A percentile compares a stretch with the other conserved stretches of the same genome.
phyloP scores from a whole-genome alignment of 305 asterid species.

The Plantago rigida region DNA sequence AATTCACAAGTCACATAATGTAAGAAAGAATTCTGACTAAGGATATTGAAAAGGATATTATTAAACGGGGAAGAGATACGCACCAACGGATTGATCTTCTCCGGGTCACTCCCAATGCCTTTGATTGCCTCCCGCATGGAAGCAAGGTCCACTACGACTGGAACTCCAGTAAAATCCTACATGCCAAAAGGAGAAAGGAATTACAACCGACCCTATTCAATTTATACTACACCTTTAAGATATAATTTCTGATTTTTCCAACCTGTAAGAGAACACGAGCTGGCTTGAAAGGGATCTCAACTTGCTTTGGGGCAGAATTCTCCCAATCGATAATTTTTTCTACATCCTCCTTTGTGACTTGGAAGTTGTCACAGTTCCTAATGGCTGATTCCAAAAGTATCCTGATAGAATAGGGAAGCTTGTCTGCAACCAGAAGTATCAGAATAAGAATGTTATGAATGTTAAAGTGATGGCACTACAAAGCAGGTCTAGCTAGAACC shows the following conservation, averaged over 20 bases:
- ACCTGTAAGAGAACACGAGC: constrained; percentile 85
- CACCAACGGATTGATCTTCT: constrained; percentile 81
- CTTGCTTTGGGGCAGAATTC: constrained; percentile 75
- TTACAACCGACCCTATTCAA: constrained; percentile 8
- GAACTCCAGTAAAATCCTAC: constrained; percentile 91
- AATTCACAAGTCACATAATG: too few species aligned
- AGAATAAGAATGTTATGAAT: too few species aligned
- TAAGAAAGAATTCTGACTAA: too few species aligned
- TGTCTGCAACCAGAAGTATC: constrained; percentile 39
- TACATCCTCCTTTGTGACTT: constrained; percentile 67
- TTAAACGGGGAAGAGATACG: constrained; percentile 1
- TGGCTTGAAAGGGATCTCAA: constrained; percentile 81
- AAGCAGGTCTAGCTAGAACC: too few species aligned
- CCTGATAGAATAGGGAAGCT: constrained; percentile 63
- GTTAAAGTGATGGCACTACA: too few species aligned
- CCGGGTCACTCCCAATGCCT: constrained; percentile 63
- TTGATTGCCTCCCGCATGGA: constrained; percentile 84
- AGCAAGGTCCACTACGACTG: constrained; percentile 85
- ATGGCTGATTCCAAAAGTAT: constrained; percentile 77
- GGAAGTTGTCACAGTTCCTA: constrained; percentile 75
- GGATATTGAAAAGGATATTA: neutral
- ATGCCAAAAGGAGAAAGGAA: neutral
- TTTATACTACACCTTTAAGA: neutral
- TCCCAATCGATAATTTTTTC: constrained; percentile 77
- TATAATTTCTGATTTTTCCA: constrained; percentile 22